phyloP scores from a whole-genome alignment of 805 yeast genomes.

The Candida xiaguanensis region DNA sequence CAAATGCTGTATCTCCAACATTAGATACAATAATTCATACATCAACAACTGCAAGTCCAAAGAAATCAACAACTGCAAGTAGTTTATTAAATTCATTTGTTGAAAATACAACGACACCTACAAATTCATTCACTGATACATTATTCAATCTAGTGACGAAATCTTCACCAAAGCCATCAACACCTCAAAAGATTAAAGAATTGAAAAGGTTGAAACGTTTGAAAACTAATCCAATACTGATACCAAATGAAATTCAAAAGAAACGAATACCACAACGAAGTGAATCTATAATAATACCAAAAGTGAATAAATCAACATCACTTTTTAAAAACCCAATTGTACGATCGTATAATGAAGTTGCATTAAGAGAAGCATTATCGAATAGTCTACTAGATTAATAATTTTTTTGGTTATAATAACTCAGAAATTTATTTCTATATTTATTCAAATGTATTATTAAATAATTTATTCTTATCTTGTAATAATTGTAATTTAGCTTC shows the following conservation, averaged over 20 bases:
- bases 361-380: slow-evolving; percentile 43
- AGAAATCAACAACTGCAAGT: slow-evolving; percentile 1
- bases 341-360: slow-evolving; percentile 44
- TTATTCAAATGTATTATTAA: slow-evolving; percentile 19
- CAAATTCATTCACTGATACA: slow-evolving; percentile 24
- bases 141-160: slow-evolving; percentile 12
- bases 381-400: slow-evolving; percentile 14
- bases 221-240: slow-evolving; percentile 19
- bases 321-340: slow-evolving; percentile 31
- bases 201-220: slow-evolving; percentile 10
- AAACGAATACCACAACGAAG: slow-evolving; percentile 34
- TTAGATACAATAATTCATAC: slow-evolving; percentile 27
- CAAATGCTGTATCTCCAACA: slow-evolving; percentile 24
- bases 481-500: slow-evolving; percentile 19
- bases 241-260: slow-evolving; percentile 23
- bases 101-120: neutral
- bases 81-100: slow-evolving; percentile 4
- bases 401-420: neutral
- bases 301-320: slow-evolving; percentile 31
- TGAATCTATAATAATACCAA: slow-evolving; percentile 32
- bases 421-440: neutral
- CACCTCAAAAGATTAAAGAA: slow-evolving; percentile 14
- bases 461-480: slow-evolving; percentile 18
- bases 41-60: neutral
- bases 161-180: slow-evolving; percentile 8